Evolutionary conservation across 2,329 filamentous ascomycete genomes (phyloP).

Genomic region (Ophiocordyceps camponoti-leonardi): DNA sequence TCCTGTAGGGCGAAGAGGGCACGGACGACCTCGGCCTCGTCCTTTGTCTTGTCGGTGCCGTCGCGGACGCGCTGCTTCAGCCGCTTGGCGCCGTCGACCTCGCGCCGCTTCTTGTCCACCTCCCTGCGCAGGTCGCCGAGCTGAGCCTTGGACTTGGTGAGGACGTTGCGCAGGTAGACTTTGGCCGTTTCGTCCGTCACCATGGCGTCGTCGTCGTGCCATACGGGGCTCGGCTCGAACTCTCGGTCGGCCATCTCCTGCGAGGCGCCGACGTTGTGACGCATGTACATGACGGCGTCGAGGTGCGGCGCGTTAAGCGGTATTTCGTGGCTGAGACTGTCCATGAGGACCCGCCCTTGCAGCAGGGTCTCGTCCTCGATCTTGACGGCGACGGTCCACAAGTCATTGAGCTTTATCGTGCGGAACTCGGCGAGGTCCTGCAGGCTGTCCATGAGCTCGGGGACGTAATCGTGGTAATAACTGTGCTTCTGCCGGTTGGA

Average conservation of each 20-base stretch:
- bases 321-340: constrained; percentile 64
- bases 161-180: constrained; percentile 76
- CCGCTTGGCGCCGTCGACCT: constrained; percentile 63
- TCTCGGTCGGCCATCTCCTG: constrained; percentile 69
- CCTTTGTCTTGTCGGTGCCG: constrained; percentile 63
- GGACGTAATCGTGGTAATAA: constrained; percentile 94
- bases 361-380: constrained; percentile 68
- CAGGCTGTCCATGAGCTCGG: constrained; percentile 79
- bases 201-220: constrained; percentile 86
- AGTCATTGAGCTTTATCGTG: constrained; percentile 62
- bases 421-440: constrained; percentile 89
- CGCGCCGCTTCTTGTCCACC: constrained; percentile 68
- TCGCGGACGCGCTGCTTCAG: constrained; percentile 62
- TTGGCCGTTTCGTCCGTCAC: constrained; percentile 75
- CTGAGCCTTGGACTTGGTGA: constrained; percentile 78
- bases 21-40: constrained; percentile 71
- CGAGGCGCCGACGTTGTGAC: constrained; percentile 71
- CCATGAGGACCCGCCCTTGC: constrained; percentile 54
- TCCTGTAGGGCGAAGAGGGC: constrained; percentile 77
- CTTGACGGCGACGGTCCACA: constrained; percentile 68
- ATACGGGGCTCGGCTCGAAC: constrained; percentile 91
- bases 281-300: constrained; percentile 95
- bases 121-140: constrained; percentile 66
- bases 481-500: constrained; percentile 96
- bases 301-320: constrained; percentile 72